phyloP scores from a whole-genome alignment of 306 rosid species.

The Sesbania bispinosa region DNA sequence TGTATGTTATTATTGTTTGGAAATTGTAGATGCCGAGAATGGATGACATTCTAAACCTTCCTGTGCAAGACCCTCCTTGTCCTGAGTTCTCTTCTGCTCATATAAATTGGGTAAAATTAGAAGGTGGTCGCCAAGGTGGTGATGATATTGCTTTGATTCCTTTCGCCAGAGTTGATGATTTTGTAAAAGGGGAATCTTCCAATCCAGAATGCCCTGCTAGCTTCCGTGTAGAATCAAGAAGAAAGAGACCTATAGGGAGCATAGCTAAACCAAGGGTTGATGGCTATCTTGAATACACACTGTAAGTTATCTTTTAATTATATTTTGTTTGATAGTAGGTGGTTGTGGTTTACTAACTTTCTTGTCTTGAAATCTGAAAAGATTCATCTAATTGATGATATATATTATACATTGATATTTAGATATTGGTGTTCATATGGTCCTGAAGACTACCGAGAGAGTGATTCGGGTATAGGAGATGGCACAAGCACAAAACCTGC shows the following conservation, averaged over 20 bases:
- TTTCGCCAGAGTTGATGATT: constrained; percentile 71
- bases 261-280: constrained; percentile 77
- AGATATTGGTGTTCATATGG: constrained; percentile 93
- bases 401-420: constrained; percentile 15
- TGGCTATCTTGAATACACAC: constrained; percentile 74
- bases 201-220: constrained; percentile 66
- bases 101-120: constrained; percentile 66
- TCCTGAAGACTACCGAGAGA: constrained; percentile 74
- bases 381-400: background rate
- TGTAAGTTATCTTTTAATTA: constrained; percentile 39
- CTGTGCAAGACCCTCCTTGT: constrained; percentile 64
- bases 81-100: constrained; percentile 62
- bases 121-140: constrained; percentile 83
- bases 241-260: constrained; percentile 65
- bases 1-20: background rate
- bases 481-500: constrained; percentile 52
- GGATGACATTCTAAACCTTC: constrained; percentile 82
- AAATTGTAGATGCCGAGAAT: constrained; percentile 62
- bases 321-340: background rate
- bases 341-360: background rate
- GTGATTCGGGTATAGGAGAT: constrained; percentile 39
- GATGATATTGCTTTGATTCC: constrained; percentile 77
- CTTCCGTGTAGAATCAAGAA: constrained; percentile 70
- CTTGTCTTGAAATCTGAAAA: background rate
- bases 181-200: constrained; percentile 75